These are phyloP conservation scores for Leucosporidium scottii DNA, from an alignment of 768 basidiomycete genomes.

Conservation along the genomic window DNA sequence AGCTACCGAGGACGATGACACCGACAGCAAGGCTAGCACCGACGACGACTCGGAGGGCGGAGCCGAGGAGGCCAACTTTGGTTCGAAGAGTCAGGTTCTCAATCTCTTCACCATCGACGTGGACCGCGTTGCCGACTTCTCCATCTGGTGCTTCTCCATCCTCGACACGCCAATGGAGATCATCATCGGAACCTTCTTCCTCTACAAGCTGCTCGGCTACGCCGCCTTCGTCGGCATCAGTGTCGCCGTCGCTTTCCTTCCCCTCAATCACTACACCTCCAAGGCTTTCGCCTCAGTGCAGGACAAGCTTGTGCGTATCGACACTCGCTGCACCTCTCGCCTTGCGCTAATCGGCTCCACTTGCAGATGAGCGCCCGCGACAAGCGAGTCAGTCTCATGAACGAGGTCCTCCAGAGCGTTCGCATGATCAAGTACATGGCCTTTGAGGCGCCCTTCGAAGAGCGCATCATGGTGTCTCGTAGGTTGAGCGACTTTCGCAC, in stretches of 20 bases:
- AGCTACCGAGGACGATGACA: conserved; percentile 29
- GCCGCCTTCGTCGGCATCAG: conserved; percentile 36
- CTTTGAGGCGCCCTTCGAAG: conserved; percentile 33
- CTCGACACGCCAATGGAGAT: conserved; percentile 29
- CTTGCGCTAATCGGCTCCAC: too few relatives aligned
- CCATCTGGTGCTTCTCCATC: conserved; percentile 28
- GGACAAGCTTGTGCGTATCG: conserved; percentile 35
- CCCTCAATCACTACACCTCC: conserved; percentile 36
- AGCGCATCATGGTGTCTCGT: conserved; percentile 29
- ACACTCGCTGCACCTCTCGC: too few relatives aligned
- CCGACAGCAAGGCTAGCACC: conserved; percentile 30
- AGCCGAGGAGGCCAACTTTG: conserved; percentile 1
- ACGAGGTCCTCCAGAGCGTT: conserved; percentile 40
- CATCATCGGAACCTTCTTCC: conserved; percentile 36
- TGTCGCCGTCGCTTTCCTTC: conserved; percentile 36
- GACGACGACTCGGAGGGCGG: conserved; percentile 5
- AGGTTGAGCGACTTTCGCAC: too few relatives aligned
- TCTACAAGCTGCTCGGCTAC: conserved; percentile 35
- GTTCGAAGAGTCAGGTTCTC: conserved; percentile 7
- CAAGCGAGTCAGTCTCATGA: conserved; percentile 36
- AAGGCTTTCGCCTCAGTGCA: conserved; percentile 35
- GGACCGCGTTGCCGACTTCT: conserved; percentile 30
- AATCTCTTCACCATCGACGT: conserved; percentile 34
- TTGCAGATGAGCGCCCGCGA: conserved; percentile 39
- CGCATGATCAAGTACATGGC: conserved; percentile 40